Evolutionary conservation across 1,139 yeast species (phyloP), one percentile per base, ranked within the genome.

Genomic region (Hansenula sp.): DNA sequence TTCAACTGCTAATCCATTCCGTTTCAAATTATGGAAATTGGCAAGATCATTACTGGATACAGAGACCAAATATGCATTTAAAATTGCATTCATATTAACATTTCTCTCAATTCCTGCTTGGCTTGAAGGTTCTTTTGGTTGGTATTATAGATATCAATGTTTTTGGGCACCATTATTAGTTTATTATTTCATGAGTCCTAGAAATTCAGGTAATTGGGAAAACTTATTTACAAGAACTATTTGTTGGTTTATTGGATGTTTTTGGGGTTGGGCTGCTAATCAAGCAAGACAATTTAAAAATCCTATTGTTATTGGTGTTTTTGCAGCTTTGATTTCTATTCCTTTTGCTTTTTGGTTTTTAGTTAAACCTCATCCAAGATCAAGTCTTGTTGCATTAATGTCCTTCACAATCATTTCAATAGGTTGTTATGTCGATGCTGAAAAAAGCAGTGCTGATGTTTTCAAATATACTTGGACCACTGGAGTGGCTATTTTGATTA

Each of bases 181-280:
- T 14, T 64, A 61, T 39, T 51, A 66, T 29, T 50, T 69, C 20
- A 53, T 67, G 12, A 49, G 56, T 27, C 71, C 75, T 13, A 60
- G 70, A 44, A 72, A 67, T 14, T 65, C 72, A 5, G 72, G 74
- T 12, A 69, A 61, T 30, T 60, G 67, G 55, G 51, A 50, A n/a
- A 66, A 66, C 33, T 44, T 71, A 9, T 25, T 53, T 4, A 59
- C 62, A 11, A 56, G 76, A 44, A 33, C 65, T 1, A 18, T 54
- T 0, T 62, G 62, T 33, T 65, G 71, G 42, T 32, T 70, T 8
- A 33, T 61, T n/a, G 75, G 74, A 3, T 59, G 65, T 9, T 61
- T 71, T 36, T 70, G 74, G 70, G 77, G 71, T 1, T 73, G 74
- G 56, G 62, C 71, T 16, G 68, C 71, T 0, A 59, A 57, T 42